Evolutionary conservation across 495 filamentous ascomycete genomes (phyloP), one percentile per base, ranked within the genome.

Genomic region (Hamigera avellanea): DNA sequence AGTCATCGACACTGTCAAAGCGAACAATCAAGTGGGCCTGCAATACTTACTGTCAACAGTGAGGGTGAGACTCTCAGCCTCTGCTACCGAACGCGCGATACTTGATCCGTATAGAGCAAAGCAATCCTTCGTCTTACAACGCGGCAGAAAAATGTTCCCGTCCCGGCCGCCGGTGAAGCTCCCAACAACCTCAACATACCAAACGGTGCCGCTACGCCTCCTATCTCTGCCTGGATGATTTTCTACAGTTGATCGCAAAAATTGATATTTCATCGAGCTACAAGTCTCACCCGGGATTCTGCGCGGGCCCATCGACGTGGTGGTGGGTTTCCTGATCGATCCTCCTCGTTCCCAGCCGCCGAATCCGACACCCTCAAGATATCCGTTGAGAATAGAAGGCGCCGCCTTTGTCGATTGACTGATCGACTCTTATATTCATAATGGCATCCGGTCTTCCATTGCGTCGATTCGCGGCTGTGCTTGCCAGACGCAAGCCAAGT

Each of bases 141-240:
- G 49, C 62, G 61, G 59, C 59, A 61, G 57, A 65, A 65, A 65
- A 65, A 65, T 61, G 48, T 62, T 63, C 59, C 61, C 50, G 56
- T 55, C 58, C 59, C 51, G 59, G 55, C 53, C 44, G 49, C 59
- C 62, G 59, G 62, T 62, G 61, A 62, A 56, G 52, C 52, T 56
- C 56, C 52, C 58, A 59, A 59, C 59, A 45, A 46, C 56, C 55
- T 62, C 61, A 62, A 62, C 61, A 43, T 51, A 46, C 45, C 51
- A 41, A 32, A 41, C 14, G 12, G n/a, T 13, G 28, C 5, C 33
- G n/a, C 23, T 40, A 28, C 31, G 40, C 26, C 39, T 40, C 28
- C 33, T 38, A 46, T 34, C 36, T 32, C 42, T 34, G 45, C 38
- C n/a, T 37, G 21, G 17, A 37, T 32, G 17, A 7, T 19, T 26